Percentiles rank a stretch among this genome's conserved stretches.
phyloP scores from a whole-genome alignment of 2,329 filamentous ascomycete genomes.

The Pyrenochaeta sp. region DNA sequence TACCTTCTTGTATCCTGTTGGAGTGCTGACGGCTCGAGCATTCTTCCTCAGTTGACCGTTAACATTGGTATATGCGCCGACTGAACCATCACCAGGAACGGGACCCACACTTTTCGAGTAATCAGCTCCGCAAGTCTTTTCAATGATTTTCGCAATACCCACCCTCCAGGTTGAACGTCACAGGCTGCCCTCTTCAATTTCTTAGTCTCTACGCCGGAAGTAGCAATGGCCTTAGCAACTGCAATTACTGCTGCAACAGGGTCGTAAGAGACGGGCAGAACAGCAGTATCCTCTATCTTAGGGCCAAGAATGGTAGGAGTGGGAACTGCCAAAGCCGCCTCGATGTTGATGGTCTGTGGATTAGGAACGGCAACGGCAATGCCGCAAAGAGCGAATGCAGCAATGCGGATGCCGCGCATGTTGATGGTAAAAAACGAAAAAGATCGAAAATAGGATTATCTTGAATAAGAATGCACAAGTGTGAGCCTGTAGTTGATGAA shows the following conservation, averaged over 20 bases:
- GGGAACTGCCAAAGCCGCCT: conserved; percentile 45
- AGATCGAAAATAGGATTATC: too few relatives aligned
- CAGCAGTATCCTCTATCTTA: conserved; percentile 19
- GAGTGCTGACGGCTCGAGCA: conserved; percentile 17
- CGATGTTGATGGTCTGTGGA: conserved; percentile 47
- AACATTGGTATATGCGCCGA: conserved; percentile 15
- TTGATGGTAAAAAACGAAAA: too few relatives aligned
- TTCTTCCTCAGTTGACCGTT: conserved; percentile 12
- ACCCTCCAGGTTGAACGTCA: conserved; percentile 21
- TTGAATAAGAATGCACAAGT: too few relatives aligned
- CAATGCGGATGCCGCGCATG: too few relatives aligned
- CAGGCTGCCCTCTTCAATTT: conserved; percentile 23
- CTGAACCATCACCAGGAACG: not conserved
- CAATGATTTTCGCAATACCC: conserved; percentile 1
- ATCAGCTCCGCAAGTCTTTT: too few relatives aligned
- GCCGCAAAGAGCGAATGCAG: too few relatives aligned
- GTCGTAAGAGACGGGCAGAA: too few relatives aligned
- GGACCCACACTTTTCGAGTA: too few relatives aligned
- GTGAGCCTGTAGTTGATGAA: too few relatives aligned
- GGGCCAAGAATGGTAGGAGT: conserved; percentile 37
- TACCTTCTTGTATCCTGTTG: conserved; percentile 22
- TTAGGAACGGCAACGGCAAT: conserved; percentile 18
- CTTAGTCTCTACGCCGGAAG: conserved; percentile 12
- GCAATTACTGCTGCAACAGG: not conserved
- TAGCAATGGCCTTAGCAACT: conserved; percentile 20